Percentiles rank a stretch among this genome's conserved stretches.
phyloP scores from a whole-genome alignment of 345 rosid genomes.

The Heritiera littoralis region DNA sequence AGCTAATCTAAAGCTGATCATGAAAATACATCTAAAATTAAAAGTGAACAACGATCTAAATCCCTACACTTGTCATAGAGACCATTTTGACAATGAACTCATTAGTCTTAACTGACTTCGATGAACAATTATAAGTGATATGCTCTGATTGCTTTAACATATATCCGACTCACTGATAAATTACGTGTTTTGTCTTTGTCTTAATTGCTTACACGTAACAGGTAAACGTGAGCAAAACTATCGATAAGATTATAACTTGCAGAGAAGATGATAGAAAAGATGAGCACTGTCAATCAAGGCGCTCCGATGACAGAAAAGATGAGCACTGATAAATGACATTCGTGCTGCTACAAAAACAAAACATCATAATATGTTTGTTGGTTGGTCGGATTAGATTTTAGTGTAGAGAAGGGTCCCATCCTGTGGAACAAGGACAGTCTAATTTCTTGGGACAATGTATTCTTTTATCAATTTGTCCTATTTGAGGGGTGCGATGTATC shows the following conservation, averaged over 20 bases:
- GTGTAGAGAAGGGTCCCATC: background rate
- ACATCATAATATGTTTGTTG: slow-evolving; percentile 16
- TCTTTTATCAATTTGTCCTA: background rate
- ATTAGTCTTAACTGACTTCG: no score
- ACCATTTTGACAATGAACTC: no score
- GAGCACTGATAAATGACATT: no score
- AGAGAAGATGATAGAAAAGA: background rate
- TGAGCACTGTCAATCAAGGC: no score
- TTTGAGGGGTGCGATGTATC: slow-evolving; percentile 17
- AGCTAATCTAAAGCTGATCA: no score
- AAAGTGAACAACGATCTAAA: no score
- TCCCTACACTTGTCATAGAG: no score
- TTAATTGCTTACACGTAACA: background rate
- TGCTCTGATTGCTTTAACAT: no score
- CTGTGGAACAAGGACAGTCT: background rate
- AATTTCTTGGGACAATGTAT: slow-evolving; percentile 5
- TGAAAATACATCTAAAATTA: no score
- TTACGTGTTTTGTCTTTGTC: background rate
- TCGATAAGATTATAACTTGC: background rate
- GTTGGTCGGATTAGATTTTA: slow-evolving; percentile 17
- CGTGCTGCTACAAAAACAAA: slow-evolving; percentile 2
- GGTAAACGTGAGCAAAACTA: background rate
- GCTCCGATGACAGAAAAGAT: no score
- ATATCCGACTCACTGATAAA: no score
- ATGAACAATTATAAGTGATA: no score